Conservation (phyloP, 2,329 filamentous ascomycete genomes). For the Metarhizium anisopliae region DNA sequence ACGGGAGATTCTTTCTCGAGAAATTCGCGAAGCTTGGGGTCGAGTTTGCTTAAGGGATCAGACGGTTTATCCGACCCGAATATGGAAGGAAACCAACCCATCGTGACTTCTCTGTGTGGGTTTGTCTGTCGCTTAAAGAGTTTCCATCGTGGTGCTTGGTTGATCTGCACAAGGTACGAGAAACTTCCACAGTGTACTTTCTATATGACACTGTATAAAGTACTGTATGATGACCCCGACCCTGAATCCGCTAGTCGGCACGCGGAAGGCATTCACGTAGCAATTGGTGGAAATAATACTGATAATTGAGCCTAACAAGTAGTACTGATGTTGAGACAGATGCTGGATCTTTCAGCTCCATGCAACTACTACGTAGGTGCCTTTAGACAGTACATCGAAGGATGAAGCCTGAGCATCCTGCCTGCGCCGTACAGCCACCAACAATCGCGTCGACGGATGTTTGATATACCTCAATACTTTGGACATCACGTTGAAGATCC, state of each 20-base stretch:
- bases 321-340: too few species aligned
- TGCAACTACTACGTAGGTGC: too few species aligned
- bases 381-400: neutral
- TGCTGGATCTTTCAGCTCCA: neutral
- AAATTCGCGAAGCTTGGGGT: conserved; percentile 76
- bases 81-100: conserved; percentile 51
- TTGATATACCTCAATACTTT: neutral
- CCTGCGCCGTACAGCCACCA: neutral
- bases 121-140: neutral
- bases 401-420: neutral
- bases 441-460: neutral
- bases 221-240: neutral
- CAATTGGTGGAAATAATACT: too few species aligned
- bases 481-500: neutral
- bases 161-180: neutral
- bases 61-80: conserved; percentile 37
- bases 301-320: too few species aligned
- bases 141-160: neutral
- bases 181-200: too few species aligned
- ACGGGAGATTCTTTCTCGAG: conserved; percentile 73
- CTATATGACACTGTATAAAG: neutral
- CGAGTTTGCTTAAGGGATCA: conserved; percentile 63
- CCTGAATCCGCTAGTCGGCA: too few species aligned
- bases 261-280: too few species aligned
- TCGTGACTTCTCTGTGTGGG: conserved; percentile 17